A percentile compares a stretch with the other conserved stretches of the same genome.
phyloP scores from a whole-genome alignment of 2,329 filamentous ascomycete species.

The Fusarium clavum region DNA sequence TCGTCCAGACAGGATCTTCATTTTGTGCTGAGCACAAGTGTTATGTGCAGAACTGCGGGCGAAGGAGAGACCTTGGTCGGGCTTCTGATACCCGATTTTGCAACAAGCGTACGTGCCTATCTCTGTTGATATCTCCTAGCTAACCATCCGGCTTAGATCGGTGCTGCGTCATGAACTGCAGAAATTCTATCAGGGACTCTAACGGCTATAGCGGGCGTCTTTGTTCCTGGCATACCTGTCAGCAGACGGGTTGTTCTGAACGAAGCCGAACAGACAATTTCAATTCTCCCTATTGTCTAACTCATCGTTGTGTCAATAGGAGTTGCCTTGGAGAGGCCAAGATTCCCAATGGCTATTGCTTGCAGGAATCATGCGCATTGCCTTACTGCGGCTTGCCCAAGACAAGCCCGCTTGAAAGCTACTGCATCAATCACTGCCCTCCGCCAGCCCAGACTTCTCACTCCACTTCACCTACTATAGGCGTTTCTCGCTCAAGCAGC shows the following conservation, averaged over 20 bases:
- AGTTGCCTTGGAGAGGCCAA: conserved; percentile 11
- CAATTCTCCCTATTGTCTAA: conserved; percentile 15
- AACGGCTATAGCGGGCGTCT: background rate
- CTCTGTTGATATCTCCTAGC: background rate
- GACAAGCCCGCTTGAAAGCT: background rate
- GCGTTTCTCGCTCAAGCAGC: background rate
- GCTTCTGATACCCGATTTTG: conserved; percentile 18
- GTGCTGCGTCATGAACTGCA: conserved; percentile 15
- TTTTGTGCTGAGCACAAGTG: conserved; percentile 35
- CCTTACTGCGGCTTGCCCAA: background rate
- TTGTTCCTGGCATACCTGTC: conserved; percentile 13
- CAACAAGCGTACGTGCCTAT: conserved; percentile 14
- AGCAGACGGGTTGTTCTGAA: background rate
- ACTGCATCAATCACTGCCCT: background rate
- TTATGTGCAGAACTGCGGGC: background rate
- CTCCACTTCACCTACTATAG: background rate
- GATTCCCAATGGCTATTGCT: conserved; percentile 13
- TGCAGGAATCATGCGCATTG: background rate
- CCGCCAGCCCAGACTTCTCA: background rate
- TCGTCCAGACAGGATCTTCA: background rate
- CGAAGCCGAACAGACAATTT: background rate
- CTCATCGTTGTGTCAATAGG: conserved; percentile 21
- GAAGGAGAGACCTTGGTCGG: conserved; percentile 7
- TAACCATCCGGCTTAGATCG: conserved; percentile 25
- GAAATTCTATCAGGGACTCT: background rate